Evolutionary conservation across 2,329 filamentous ascomycete species (phyloP).

Genomic region (Alternaria hordeiaustralica): DNA sequence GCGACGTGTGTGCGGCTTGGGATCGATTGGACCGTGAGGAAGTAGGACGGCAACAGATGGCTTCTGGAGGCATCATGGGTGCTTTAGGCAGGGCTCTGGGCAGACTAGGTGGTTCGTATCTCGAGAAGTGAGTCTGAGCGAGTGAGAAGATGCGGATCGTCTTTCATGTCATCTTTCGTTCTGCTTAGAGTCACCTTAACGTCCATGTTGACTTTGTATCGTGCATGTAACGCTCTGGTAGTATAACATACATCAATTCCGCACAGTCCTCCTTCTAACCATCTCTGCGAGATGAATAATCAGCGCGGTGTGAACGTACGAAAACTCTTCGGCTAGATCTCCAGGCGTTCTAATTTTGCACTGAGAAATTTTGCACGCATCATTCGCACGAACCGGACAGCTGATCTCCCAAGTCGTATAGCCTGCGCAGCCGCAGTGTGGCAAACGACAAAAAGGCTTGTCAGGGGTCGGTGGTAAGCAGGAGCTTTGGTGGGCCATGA

Average conservation of each 20-base stretch:
- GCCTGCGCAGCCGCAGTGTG: neutral
- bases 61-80: neutral
- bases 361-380: neutral
- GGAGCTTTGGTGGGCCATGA: neutral
- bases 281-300: accelerated
- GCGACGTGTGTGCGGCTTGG: neutral
- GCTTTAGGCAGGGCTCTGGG: neutral
- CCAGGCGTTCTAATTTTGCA: neutral
- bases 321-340: accelerated
- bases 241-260: neutral
- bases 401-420: neutral
- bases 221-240: neutral
- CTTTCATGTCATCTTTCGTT: neutral
- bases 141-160: neutral
- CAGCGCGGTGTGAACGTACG: accelerated
- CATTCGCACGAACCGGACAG: neutral
- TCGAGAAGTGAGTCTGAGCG: neutral
- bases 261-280: accelerated
- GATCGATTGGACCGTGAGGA: neutral
- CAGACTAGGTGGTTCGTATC: too few relatives aligned
- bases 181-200: accelerated
- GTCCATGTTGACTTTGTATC: neutral
- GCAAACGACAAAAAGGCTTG: neutral
- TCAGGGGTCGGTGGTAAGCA: neutral
- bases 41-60: neutral